phyloP scores from a whole-genome alignment of 371 early-diverging fungal genomes.

The Funneliformis caledonium region DNA sequence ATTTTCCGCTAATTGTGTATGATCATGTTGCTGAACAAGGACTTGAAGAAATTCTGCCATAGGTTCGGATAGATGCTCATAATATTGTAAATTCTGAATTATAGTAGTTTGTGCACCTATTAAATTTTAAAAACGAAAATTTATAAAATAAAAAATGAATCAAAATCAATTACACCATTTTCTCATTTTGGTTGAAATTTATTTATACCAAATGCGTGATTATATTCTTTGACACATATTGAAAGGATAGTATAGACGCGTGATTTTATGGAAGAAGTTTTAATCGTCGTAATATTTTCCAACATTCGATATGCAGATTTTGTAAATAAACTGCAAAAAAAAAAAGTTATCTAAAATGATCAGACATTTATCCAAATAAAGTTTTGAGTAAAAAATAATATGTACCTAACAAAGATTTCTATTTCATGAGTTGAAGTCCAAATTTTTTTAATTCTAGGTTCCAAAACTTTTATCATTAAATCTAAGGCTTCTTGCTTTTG shows the following conservation, averaged over 20 bases:
- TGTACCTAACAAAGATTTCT: slow-evolving; percentile 70
- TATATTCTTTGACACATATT: slow-evolving; percentile 71
- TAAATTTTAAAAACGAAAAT: slow-evolving; percentile 5
- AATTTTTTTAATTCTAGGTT: slow-evolving; percentile 72
- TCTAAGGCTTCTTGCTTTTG: slow-evolving; percentile 62
- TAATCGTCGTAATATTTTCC: slow-evolving; percentile 75
- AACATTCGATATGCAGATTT: slow-evolving; percentile 83
- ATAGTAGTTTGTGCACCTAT: slow-evolving; percentile 81
- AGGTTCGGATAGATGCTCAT: slow-evolving; percentile 89
- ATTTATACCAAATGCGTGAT: slow-evolving; percentile 69
- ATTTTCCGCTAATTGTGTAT: slow-evolving; percentile 78
- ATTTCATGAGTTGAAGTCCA: slow-evolving; percentile 82
- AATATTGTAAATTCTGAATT: slow-evolving; percentile 88
- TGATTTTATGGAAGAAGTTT: slow-evolving; percentile 61
- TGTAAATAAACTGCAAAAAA: slow-evolving; percentile 69
- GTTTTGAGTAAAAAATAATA: background rate
- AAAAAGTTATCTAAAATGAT: background rate
- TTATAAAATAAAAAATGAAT: background rate
- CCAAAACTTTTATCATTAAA: slow-evolving; percentile 60
- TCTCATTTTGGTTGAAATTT: slow-evolving; percentile 6
- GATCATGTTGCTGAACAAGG: slow-evolving; percentile 66
- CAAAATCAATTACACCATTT: background rate
- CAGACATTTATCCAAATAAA: background rate
- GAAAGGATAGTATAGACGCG: slow-evolving; percentile 62
- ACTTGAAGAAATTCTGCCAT: slow-evolving; percentile 86